Evolutionary conservation across 2,329 filamentous ascomycete species (phyloP).

Genomic region (Leptoxyphium fumago): DNA sequence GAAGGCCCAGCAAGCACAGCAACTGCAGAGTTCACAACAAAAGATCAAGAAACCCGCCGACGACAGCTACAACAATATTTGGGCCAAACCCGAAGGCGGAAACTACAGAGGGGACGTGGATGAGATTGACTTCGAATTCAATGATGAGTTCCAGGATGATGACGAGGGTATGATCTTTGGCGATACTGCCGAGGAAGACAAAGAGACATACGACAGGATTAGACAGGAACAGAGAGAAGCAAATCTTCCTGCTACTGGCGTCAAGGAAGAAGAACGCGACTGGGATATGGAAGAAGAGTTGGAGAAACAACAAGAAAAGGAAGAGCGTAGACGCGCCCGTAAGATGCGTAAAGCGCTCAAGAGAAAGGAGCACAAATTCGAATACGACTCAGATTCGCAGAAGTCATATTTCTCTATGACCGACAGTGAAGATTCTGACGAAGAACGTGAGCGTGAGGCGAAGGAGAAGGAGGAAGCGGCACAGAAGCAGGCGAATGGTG

Average conservation of each 20-base stretch:
- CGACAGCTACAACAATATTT: conserved; percentile 22
- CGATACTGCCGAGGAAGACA: conserved; percentile 59
- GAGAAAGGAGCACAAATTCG: conserved; percentile 72
- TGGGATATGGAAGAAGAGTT: conserved; percentile 53
- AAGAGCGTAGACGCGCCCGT: conserved; percentile 60
- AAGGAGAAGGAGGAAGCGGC: conserved; percentile 38
- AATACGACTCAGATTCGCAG: conserved; percentile 62
- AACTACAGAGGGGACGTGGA: conserved; percentile 42
- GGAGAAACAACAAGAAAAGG: conserved; percentile 51
- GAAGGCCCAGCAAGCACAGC: conserved; percentile 8
- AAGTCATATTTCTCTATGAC: conserved; percentile 41
- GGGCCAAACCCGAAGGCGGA: conserved; percentile 25
- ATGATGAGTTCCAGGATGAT: conserved; percentile 71
- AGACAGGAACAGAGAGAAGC: conserved; percentile 73
- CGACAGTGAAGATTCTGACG: conserved; percentile 50
- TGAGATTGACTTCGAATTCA: conserved; percentile 50
- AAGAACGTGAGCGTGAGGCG: conserved; percentile 46
- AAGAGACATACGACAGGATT: conserved; percentile 49
- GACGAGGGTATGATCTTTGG: conserved; percentile 68
- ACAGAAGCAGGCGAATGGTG: conserved; percentile 32
- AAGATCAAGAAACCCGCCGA: conserved; percentile 28
- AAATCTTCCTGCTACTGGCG: conserved; percentile 55
- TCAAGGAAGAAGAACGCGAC: conserved; percentile 30
- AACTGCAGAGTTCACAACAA: conserved; percentile 39
- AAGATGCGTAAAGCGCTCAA: conserved; percentile 64